Evolutionary conservation across 2,329 filamentous ascomycete species (phyloP).

Genomic region (Stachybotrys echinatus): DNA sequence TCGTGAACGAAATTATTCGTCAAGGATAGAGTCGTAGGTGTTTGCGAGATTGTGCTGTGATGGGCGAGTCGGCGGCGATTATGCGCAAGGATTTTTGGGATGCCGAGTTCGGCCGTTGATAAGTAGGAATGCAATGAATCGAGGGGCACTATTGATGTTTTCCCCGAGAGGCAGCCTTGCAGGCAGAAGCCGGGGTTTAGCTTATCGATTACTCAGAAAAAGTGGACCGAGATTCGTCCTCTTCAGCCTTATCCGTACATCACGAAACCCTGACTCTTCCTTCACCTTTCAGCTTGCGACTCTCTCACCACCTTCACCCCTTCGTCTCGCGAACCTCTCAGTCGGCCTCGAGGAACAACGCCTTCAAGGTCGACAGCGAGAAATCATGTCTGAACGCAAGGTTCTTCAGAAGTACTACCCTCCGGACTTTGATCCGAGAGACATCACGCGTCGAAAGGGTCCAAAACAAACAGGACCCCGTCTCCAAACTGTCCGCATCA

Average conservation of each 20-base stretch:
- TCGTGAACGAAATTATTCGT: constrained; percentile 37
- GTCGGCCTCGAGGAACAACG: background rate
- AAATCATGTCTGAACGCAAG: constrained; percentile 77
- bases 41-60: background rate
- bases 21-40: background rate
- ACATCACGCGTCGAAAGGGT: constrained; percentile 65
- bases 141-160: too few relatives aligned
- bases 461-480: constrained; percentile 72
- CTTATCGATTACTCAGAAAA: too few relatives aligned
- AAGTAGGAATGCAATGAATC: too few relatives aligned
- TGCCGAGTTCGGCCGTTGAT: too few relatives aligned
- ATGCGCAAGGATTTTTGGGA: too few relatives aligned
- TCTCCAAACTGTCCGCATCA: constrained; percentile 80
- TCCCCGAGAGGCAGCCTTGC: too few relatives aligned
- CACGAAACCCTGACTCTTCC: too few relatives aligned
- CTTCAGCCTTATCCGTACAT: too few relatives aligned
- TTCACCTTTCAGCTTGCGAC: too few relatives aligned
- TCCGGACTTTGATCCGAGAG: constrained; percentile 85
- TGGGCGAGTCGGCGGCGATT: too few relatives aligned
- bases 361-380: background rate
- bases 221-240: too few relatives aligned
- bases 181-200: too few relatives aligned
- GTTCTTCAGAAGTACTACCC: constrained; percentile 64
- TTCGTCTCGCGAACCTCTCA: constrained; percentile 1
- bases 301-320: background rate